Base-by-base conservation (phyloP, 495 filamentous ascomycete genomes). In the Aspergillus mulundensis region DNA sequence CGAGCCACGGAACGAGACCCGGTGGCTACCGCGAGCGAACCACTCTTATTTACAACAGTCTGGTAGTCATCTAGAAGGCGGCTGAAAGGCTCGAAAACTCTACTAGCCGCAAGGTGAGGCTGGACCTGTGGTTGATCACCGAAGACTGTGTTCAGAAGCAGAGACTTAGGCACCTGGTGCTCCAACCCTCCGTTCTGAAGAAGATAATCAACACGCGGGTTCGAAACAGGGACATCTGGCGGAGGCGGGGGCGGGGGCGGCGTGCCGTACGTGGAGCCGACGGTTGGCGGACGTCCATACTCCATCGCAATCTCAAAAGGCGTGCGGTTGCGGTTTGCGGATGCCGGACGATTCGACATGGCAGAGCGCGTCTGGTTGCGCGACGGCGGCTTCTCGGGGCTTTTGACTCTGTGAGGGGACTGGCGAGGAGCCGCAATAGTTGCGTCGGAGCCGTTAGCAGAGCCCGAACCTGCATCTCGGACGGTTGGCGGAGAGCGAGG, bases 1-100 rank as follows among this genome's bases (percentile, higher is more conserved):
- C 95, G 85, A n/a, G 95, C 95, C 36, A 97, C 87, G 7, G 92
- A 96, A 47, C 87, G 84, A 70, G 97, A 97, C 2, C 95, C 95
- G 5, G 95, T 97, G 20, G 94, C 94, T 0, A 99, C 95, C 6
- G 95, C 95, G 15, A 99, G 69, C 7, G 91, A 96, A 2, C 95
- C 95, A 64, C 86, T 90, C 46, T 85, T 87, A 18, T 75, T 73
- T 54, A 97, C 81, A 8, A 99, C 91, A 7, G 84, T 78, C 47
- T 85, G 76, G 65, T 96, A 97, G 54, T 93, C 87, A 62, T 96
- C 89, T 18, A 99, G 76, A 12, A 96, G 76, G 43, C 82, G 83
- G 62, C 88, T 85, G 61, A 90, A 86, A 0, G 90, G 89, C 24
- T 84, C 82, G 66, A 96, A 97, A 21, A 95, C 73, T 21, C 77